Base-by-base conservation (phyloP, 2,329 filamentous ascomycete genomes). In the Raffaelea deltoideospora region DNA sequence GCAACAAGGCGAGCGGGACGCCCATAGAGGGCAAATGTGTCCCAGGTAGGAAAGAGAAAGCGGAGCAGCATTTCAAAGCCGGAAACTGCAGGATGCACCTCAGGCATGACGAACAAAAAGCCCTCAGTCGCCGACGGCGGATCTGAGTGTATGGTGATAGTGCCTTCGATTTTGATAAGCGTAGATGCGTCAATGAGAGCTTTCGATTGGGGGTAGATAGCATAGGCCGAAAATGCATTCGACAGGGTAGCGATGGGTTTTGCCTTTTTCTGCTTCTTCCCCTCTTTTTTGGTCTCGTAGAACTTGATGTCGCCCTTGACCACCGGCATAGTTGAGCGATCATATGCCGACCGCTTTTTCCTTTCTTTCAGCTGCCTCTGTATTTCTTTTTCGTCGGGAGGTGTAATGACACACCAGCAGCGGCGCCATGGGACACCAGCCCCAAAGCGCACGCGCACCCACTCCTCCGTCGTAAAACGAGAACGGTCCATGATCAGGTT, bases 21-120 rank as follows among this genome's bases (percentile, higher is more conserved):
- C 21, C 90, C 90, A 49, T 98, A 98, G 2, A 98, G 65, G 28
- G 70, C 76, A 55, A 95, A 98, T 0, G 84, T 84, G 53, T 98
- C 90, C 65, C 84, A 98, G 0, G 86, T 83, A 0, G 90, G 90
- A 53, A 98, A 92, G 11, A 98, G 65, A 60, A 83, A 95, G 32
- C 85, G 75, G 24, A 98, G 65, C 67, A 98, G 79, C 67, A 92
- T 95, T 56, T 96, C 90, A 47, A 96, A 94, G 0, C 90, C 90
- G 37, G 76, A 82, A 11, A 98, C 81, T 15, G 85, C 87, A n/a
- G 88, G 79, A 50, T 84, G 85, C 2, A 80, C 73, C 55, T 98
- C 90, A 4, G 90, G 90, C 87, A 98, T 95, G 47, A 96, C 78
- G 51, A 98, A 98, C 5, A 98, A 84, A 49, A 95, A 95, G 0